phyloP scores from a whole-genome alignment of 352 stramenopile genomes.

The Globisporangium acanthophoron region DNA sequence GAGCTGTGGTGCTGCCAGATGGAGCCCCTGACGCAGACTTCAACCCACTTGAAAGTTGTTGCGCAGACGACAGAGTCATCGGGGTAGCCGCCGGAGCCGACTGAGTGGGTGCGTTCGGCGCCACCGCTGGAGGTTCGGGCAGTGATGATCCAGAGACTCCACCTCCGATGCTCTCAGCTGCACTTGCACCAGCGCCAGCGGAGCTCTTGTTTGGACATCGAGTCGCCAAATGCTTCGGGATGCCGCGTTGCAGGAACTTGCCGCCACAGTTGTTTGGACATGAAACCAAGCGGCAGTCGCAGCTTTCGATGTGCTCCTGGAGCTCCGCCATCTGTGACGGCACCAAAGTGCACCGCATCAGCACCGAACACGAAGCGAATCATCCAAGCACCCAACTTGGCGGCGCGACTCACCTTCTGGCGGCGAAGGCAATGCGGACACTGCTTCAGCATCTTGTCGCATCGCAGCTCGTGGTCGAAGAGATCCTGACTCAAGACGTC shows the following conservation, averaged over 20 bases:
- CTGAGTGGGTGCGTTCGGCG: neutral
- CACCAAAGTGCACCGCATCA: neutral
- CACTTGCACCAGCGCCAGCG: neutral
- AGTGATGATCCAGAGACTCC: neutral
- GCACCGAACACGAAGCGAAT: neutral
- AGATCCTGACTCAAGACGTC: constrained; percentile 44
- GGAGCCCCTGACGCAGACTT: neutral
- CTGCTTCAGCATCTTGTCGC: constrained; percentile 78
- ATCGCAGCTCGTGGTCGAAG: constrained; percentile 68
- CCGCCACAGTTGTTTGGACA: constrained; percentile 75
- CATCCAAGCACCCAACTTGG: neutral
- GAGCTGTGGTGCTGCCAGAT: neutral
- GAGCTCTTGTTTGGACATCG: constrained; percentile 45
- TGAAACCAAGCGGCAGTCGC: constrained; percentile 68
- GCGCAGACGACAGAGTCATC: neutral
- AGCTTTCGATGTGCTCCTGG: constrained; percentile 79
- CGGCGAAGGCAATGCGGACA: constrained; percentile 76
- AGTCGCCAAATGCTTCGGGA: constrained; percentile 69
- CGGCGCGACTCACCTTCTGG: constrained; percentile 39
- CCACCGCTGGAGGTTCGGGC: neutral
- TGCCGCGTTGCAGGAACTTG: constrained; percentile 74
- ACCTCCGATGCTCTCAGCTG: neutral
- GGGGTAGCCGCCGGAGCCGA: too few relatives aligned
- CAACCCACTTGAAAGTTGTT: neutral
- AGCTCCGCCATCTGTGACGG: constrained; percentile 48